phyloP scores from a whole-genome alignment of 2,329 filamentous ascomycete genomes.

The Colletotrichum horii region DNA sequence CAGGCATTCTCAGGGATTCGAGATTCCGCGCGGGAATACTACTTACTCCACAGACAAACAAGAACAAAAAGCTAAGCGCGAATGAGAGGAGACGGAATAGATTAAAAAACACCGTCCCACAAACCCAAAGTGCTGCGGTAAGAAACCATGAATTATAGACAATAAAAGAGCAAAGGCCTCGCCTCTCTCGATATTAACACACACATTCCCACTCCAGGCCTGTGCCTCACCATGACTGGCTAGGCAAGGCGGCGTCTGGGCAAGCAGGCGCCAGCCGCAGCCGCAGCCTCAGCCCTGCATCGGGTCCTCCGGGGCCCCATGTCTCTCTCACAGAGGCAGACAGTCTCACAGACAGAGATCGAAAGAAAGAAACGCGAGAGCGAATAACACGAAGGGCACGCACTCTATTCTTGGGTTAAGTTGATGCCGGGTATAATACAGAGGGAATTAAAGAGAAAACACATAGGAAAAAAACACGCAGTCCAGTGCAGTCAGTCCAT shows the following conservation, averaged over 20 bases:
- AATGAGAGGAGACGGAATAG: not conserved
- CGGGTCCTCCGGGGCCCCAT: not conserved
- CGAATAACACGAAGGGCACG: not conserved
- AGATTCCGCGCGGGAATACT: not conserved
- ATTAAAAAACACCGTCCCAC: not conserved
- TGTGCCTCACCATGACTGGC: not conserved
- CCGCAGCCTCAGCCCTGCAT: not conserved
- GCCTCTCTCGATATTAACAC: not conserved
- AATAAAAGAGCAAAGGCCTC: not conserved
- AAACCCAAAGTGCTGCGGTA: not conserved
- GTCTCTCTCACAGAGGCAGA: not conserved
- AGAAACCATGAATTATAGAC: not conserved
- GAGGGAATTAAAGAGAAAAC: not conserved
- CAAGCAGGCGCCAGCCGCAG: not conserved
- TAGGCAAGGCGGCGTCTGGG: not conserved
- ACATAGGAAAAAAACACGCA: not conserved
- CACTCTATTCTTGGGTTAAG: conserved; percentile 15
- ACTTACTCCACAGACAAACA: not conserved
- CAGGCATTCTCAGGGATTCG: not conserved
- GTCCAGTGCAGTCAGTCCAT: not conserved
- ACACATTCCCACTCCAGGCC: not conserved
- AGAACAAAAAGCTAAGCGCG: not conserved
- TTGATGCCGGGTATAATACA: conserved; percentile 19
- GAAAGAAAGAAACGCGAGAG: not conserved
- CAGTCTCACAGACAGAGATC: accelerated